Evolutionary conservation across 2,329 filamentous ascomycete genomes (phyloP), one percentile per base, ranked within the genome.

Genomic region (Trichophyton mentagrophytes): DNA sequence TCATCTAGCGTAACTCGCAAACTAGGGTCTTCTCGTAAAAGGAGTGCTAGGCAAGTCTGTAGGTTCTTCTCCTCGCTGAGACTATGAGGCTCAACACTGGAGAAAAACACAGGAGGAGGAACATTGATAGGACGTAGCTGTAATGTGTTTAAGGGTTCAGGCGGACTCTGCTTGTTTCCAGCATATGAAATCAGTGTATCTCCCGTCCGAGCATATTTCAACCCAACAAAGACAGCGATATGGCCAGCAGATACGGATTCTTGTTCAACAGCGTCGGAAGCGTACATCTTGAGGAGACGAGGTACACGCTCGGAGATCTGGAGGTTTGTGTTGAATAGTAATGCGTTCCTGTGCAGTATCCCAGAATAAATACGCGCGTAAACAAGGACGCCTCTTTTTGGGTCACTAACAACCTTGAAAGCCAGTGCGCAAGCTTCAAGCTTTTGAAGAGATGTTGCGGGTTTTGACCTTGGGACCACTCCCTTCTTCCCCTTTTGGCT

Each of bases 351-450:
- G 61, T 85, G 83, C 59, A 99, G 77, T 1, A 83, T 82, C 8
- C 93, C 93, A 27, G 90, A 88, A 73, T 97, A 97, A 6, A 96
- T 89, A 46, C 93, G 85, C 8, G 97, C 86, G 69, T 95, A 97
- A 64, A 95, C 90, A 62, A 97, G 80, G 60, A 95, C 86, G 17
- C 93, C 93, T 61, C 90, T 85, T 65, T 87, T 87, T 7, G 88
- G 78, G 68, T 97, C 92, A 65, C 92, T 87, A 65, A 93, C 90
- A 4, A 97, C 93, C 73, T 99, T 99, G 81, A 97, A 99, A 6
- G 86, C 86, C 25, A 89, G 73, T 1, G 85, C 85, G 66, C 85
- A 88, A 36, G 81, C 81, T 65, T 84, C 78, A 1, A 97, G 82
- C 15, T 87, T 88, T 27, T 79, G 73, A n/a, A 81, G 72, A 11